Percentiles rank a stretch among this genome's conserved stretches.
Evolutionary conservation across 2,329 filamentous ascomycete genomes (phyloP).

Genomic region (Ophiostoma triangulosporum): DNA sequence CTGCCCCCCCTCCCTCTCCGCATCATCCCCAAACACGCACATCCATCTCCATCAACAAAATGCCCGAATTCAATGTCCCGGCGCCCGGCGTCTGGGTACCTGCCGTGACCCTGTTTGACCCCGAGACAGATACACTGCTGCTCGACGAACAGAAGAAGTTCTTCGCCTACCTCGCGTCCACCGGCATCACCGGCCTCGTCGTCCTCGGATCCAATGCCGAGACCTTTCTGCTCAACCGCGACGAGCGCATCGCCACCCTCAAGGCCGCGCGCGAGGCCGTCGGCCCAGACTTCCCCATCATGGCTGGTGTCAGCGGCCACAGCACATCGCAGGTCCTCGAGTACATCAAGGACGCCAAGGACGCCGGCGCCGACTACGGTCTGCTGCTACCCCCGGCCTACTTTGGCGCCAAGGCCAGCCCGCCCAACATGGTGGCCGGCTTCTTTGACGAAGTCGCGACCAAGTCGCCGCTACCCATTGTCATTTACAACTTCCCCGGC

Average conservation of each 20-base stretch:
- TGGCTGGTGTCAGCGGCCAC: conserved; percentile 51
- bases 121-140: conserved; percentile 19
- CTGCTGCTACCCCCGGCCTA: conserved; percentile 51
- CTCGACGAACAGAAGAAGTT: conserved; percentile 19
- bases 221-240: conserved; percentile 21
- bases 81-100: conserved; percentile 21
- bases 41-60: background rate
- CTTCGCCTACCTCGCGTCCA: conserved; percentile 19
- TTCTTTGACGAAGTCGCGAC: conserved; percentile 46
- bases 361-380: conserved; percentile 47
- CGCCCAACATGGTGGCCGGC: conserved; percentile 38
- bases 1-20: background rate
- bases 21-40: background rate
- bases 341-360: conserved; percentile 42
- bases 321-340: conserved; percentile 51
- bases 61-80: conserved; percentile 11
- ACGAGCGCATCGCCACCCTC: conserved; percentile 32
- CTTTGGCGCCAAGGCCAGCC: conserved; percentile 47
- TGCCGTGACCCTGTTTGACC: conserved; percentile 23
- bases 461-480: conserved; percentile 39
- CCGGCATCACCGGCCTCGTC: conserved; percentile 20
- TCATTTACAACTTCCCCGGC: conserved; percentile 56
- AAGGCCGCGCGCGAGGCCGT: conserved; percentile 39
- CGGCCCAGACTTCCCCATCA: conserved; percentile 40
- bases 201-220: conserved; percentile 24